Evolutionary conservation across 805 yeast genomes (phyloP).

Genomic region (Candida corydali): DNA sequence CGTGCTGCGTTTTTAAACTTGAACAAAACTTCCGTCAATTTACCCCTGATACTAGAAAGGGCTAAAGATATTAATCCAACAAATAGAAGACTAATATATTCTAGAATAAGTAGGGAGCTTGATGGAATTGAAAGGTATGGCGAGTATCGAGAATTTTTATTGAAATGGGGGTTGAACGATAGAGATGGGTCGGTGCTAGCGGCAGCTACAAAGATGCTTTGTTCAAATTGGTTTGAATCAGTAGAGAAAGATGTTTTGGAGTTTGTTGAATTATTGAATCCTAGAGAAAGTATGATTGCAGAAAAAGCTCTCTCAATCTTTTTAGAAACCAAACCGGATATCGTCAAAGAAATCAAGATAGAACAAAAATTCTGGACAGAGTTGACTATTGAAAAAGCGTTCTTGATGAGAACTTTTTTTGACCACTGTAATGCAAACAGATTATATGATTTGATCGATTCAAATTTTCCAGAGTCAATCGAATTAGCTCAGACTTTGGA

Average conservation of each 20-base stretch:
- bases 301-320: constrained; percentile 62
- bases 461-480: constrained; percentile 74
- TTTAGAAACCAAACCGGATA: constrained; percentile 59
- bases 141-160: constrained; percentile 55
- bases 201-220: constrained; percentile 70
- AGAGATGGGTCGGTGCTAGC: constrained; percentile 69
- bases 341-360: constrained; percentile 55
- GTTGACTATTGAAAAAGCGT: constrained; percentile 70
- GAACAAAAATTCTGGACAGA: constrained; percentile 65
- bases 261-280: constrained; percentile 67
- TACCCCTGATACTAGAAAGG: constrained; percentile 64
- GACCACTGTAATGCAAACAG: constrained; percentile 57
- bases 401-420: constrained; percentile 65
- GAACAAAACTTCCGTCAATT: constrained; percentile 48
- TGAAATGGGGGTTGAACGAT: constrained; percentile 85
- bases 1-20: constrained; percentile 77
- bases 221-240: constrained; percentile 66
- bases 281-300: constrained; percentile 64
- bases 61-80: constrained; percentile 75
- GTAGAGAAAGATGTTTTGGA: constrained; percentile 68
- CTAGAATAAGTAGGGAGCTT: constrained; percentile 62
- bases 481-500: constrained; percentile 58
- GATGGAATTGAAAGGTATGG: constrained; percentile 54
- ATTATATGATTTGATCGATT: constrained; percentile 54
- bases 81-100: constrained; percentile 69